phyloP scores from a whole-genome alignment of 1,139 yeast species.

The Citeromyces hawaiiensis region DNA sequence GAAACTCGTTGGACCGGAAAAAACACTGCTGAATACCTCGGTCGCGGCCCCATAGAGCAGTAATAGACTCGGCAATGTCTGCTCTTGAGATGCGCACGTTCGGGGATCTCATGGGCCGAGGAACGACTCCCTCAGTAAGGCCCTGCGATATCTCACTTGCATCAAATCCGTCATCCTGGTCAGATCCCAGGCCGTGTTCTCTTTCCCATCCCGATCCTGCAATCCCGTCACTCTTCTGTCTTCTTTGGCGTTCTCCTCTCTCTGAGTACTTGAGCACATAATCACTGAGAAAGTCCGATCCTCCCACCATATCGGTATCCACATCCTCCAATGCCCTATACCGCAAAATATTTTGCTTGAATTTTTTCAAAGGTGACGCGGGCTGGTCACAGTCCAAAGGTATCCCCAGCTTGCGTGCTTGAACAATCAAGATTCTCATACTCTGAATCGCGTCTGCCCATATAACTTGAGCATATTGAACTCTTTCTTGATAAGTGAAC shows the following conservation, averaged over 20 bases:
- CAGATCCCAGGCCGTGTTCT: constrained; percentile 7
- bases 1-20: constrained; percentile 60
- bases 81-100: constrained; percentile 13
- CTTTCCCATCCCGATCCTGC: constrained; percentile 32
- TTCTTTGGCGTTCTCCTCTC: constrained; percentile 33
- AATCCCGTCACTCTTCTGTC: constrained; percentile 40
- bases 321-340: constrained; percentile 49
- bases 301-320: constrained; percentile 61
- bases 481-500: constrained; percentile 65
- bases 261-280: constrained; percentile 54
- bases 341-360: constrained; percentile 35
- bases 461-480: constrained; percentile 77
- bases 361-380: constrained; percentile 27
- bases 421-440: constrained; percentile 70
- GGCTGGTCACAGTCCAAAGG: constrained; percentile 47
- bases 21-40: constrained; percentile 51
- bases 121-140: background rate
- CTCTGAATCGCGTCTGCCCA: constrained; percentile 90
- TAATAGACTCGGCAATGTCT: constrained; percentile 58
- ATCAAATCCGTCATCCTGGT: constrained; percentile 3
- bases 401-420: constrained; percentile 52
- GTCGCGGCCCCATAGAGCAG: constrained; percentile 54
- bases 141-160: constrained; percentile 5
- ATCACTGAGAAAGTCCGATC: constrained; percentile 46
- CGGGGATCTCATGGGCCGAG: constrained; percentile 1